phyloP scores from a whole-genome alignment of 2,329 filamentous ascomycete species.

The Trichophyton simii region DNA sequence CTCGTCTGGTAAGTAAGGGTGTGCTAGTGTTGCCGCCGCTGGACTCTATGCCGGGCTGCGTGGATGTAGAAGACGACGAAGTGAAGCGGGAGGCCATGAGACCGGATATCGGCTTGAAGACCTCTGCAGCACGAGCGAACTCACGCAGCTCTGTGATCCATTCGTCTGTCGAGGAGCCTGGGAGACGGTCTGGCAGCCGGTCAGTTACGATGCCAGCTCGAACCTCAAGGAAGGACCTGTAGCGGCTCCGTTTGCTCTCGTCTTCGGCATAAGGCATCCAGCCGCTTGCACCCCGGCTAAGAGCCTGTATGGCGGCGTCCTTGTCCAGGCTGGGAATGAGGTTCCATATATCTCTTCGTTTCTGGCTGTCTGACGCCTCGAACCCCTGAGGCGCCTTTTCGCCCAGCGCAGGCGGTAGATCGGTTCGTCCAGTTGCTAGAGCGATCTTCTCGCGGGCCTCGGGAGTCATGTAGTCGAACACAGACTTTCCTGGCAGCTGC shows the following conservation, averaged over 20 bases:
- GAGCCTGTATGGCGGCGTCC: constrained; percentile 54
- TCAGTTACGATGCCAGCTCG: constrained; percentile 49
- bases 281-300: constrained; percentile 51
- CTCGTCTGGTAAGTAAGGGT: constrained; percentile 36
- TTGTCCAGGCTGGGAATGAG: constrained; percentile 54
- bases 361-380: constrained; percentile 51
- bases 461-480: constrained; percentile 83
- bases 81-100: constrained; percentile 92
- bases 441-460: constrained; percentile 65
- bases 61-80: constrained; percentile 37
- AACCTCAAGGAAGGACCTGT: constrained; percentile 67
- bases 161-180: constrained; percentile 49
- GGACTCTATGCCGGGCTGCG: neutral
- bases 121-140: constrained; percentile 58
- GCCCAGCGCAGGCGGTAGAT: constrained; percentile 65
- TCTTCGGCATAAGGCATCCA: constrained; percentile 80
- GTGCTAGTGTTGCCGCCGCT: constrained; percentile 22
- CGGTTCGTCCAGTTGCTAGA: constrained; percentile 57
- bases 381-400: constrained; percentile 57
- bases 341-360: constrained; percentile 44
- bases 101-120: constrained; percentile 86
- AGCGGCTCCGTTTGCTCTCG: constrained; percentile 64
- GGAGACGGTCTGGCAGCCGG: constrained; percentile 45
- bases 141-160: constrained; percentile 70
- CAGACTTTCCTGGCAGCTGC: constrained; percentile 75